Conservation (phyloP, 2,329 filamentous ascomycete species). For the Penicillium sp. region DNA sequence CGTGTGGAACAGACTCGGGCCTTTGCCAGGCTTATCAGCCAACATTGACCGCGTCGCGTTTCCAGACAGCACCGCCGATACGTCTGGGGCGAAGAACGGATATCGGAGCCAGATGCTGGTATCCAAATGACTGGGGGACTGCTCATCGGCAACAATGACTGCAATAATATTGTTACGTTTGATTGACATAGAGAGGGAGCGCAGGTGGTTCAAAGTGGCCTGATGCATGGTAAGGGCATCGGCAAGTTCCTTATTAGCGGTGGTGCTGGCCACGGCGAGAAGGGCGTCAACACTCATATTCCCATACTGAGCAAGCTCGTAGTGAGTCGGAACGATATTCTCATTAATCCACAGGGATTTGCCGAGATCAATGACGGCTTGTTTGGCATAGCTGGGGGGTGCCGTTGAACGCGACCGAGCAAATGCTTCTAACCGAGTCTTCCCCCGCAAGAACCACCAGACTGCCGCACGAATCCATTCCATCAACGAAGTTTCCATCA, state of each 20-base stretch:
- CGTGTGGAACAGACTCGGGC: slow-evolving; percentile 62
- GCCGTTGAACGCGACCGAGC: slow-evolving; percentile 64
- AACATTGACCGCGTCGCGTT: slow-evolving; percentile 50
- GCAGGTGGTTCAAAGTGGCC: slow-evolving; percentile 66
- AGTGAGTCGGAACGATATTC: slow-evolving; percentile 44
- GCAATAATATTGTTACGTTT: slow-evolving; percentile 80
- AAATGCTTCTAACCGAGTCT: slow-evolving; percentile 72
- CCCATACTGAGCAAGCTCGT: slow-evolving; percentile 45
- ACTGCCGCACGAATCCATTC: slow-evolving; percentile 74
- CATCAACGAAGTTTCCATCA: slow-evolving; percentile 65
- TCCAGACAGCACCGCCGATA: slow-evolving; percentile 71
- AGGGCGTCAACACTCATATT: slow-evolving; percentile 44
- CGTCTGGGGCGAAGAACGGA: slow-evolving; percentile 72
- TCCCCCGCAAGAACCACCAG: slow-evolving; percentile 90
- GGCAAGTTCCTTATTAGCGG: slow-evolving; percentile 50
- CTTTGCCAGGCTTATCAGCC: slow-evolving; percentile 53
- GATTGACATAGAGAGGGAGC: slow-evolving; percentile 80
- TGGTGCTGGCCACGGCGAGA: slow-evolving; percentile 46
- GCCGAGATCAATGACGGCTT: slow-evolving; percentile 82
- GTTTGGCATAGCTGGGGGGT: slow-evolving; percentile 57
- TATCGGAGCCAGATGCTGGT: slow-evolving; percentile 82
- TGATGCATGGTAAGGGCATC: slow-evolving; percentile 57
- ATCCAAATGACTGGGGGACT: slow-evolving; percentile 76
- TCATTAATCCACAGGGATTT: slow-evolving; percentile 81
- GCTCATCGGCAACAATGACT: slow-evolving; percentile 61